Percentiles rank a stretch among this genome's conserved stretches.
Conservation (phyloP, 2,329 filamentous ascomycete species). For the Fusarium pilosicola region DNA sequence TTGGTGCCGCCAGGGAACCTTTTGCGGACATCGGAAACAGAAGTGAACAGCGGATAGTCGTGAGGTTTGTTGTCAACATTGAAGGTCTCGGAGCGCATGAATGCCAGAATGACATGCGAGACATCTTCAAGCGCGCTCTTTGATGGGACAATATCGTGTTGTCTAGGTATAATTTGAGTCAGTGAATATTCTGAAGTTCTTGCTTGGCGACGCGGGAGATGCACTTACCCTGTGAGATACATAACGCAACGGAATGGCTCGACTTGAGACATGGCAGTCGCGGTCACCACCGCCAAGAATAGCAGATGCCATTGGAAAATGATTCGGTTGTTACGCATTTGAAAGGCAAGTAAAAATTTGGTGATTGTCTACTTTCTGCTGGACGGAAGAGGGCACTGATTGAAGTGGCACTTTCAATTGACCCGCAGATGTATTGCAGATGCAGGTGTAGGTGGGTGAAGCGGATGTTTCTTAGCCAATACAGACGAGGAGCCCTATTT, state of each 20-base stretch:
- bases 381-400: not conserved
- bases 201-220: not conserved
- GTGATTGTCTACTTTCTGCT: not conserved
- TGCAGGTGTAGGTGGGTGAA: not conserved
- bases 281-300: not conserved
- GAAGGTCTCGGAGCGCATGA: conserved; percentile 64
- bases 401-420: not conserved
- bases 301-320: not conserved
- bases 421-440: not conserved
- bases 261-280: not conserved
- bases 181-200: not conserved
- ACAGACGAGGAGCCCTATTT: too few relatives aligned
- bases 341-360: not conserved
- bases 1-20: conserved; percentile 65
- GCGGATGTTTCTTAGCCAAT: too few relatives aligned
- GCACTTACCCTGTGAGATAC: conserved; percentile 60
- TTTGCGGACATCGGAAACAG: conserved; percentile 57
- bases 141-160: conserved; percentile 57
- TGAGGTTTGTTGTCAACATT: conserved; percentile 52
- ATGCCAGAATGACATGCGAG: conserved; percentile 69
- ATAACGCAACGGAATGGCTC: conserved; percentile 52
- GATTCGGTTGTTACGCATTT: not conserved
- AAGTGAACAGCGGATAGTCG: conserved; percentile 64
- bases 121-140: conserved; percentile 53
- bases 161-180: conserved; percentile 50